Evolutionary conservation across 768 basidiomycete species (phyloP), one percentile per base, ranked within the genome.

Genomic region (Collybia sp.): DNA sequence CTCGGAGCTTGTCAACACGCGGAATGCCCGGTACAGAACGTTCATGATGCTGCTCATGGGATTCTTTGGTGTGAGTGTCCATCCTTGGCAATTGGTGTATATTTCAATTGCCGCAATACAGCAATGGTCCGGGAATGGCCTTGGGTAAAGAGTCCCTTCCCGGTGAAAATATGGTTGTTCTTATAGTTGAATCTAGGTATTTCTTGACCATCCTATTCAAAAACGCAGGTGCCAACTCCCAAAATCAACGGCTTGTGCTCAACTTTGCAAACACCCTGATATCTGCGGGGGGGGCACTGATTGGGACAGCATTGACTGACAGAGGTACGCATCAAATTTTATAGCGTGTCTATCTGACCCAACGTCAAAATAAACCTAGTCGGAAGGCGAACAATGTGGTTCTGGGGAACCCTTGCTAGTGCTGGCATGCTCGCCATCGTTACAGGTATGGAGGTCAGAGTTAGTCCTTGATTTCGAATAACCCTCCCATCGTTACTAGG

Each of bases 71-170:
- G 59, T 76, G 66, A 19, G 60, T 52, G 33, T 18, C 16, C 17
- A 18, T 15, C 16, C n/a, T 18, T 40, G 53, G 2, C 36, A 9
- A 6, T 45, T 13, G 3, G 12, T 45, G 15, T 11, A 12, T 41
- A 2, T 16, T 30, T 10, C 12, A 9, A 17, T 31, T 30, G 9
- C 16, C 17, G 5, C 25, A 25, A 25, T 4, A 40, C 44, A 69
- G 68, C 77, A 79, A 67, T 77, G 75, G 70, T 72, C 75, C 39
- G 76, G 78, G 38, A 77, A 76, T 52, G 76, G 75, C 43, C 65
- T 80, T 19, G 75, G 76, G 57, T 77, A 60, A 11, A 52, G 48
- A 16, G 25, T 5, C 13, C 11, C 17, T 5, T 17, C n/a, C 8
- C 20, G 33, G 17, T 4, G 12, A 38, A 36, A 40, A 12, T 42